A percentile compares a stretch with the other conserved stretches of the same genome.
Evolutionary conservation across 352 stramenopile species (phyloP).

Genomic region (Pythium aquatile): DNA sequence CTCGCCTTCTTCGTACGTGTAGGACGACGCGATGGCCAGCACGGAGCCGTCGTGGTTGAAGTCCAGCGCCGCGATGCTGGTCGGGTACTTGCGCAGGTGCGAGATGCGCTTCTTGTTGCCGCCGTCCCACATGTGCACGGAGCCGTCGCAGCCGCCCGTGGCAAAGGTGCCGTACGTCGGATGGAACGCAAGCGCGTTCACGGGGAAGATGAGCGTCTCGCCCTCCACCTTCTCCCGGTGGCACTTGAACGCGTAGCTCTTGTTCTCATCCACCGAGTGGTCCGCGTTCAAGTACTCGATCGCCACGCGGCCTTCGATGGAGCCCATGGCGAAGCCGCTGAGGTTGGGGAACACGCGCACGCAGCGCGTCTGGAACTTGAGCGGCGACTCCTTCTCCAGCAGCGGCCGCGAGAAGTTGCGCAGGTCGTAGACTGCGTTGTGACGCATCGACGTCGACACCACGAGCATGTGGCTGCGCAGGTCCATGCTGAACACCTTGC

Average conservation of each 20-base stretch:
- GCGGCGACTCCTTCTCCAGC: conserved; percentile 66
- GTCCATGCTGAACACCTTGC: conserved; percentile 76
- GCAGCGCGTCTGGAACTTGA: conserved; percentile 93
- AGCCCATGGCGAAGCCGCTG: conserved; percentile 89
- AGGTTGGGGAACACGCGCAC: conserved; percentile 70
- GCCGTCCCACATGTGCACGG: conserved; percentile 93
- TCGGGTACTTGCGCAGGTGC: conserved; percentile 80
- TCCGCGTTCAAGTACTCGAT: conserved; percentile 92
- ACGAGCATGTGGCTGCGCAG: conserved; percentile 57
- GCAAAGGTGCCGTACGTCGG: conserved; percentile 93
- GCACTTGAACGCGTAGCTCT: conserved; percentile 98
- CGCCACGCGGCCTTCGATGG: conserved; percentile 95
- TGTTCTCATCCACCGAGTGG: conserved; percentile 48
- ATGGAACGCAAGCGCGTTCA: conserved; percentile 97
- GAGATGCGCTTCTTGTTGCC: conserved; percentile 95
- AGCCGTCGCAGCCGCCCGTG: conserved; percentile 94
- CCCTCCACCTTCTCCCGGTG: conserved; percentile 89
- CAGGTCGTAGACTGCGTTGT: conserved; percentile 82
- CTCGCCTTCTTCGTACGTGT: conserved; percentile 98
- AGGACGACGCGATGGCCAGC: conserved; percentile 94
- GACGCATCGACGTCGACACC: conserved; percentile 47
- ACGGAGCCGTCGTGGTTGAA: conserved; percentile 93
- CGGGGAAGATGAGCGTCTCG: conserved; percentile 90
- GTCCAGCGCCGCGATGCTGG: conserved; percentile 90
- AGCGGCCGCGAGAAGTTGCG: conserved; percentile 66